Conservation (phyloP, 257 asterid species). For the Salvia rosmarinus region DNA sequence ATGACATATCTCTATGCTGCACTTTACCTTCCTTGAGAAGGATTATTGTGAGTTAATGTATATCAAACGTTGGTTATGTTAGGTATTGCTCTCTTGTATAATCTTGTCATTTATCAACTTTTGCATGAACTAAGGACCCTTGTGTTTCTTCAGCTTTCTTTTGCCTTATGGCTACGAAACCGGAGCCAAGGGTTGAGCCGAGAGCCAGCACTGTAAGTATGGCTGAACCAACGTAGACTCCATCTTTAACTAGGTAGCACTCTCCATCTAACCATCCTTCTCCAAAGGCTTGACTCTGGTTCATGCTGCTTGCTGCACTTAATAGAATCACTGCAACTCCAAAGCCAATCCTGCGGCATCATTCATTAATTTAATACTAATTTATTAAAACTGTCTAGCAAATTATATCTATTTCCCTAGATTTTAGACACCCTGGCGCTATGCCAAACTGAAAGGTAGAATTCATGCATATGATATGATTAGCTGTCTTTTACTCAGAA, state of each 20-base stretch:
- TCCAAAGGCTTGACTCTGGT: constrained; percentile 55
- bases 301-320: constrained; percentile 76
- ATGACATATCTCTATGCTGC: neutral
- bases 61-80: neutral
- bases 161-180: constrained; percentile 30
- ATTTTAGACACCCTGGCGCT: neutral
- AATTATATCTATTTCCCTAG: neutral
- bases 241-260: constrained; percentile 79
- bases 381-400: neutral
- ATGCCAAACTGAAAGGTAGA: neutral
- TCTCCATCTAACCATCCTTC: constrained; percentile 90
- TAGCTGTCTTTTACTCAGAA: neutral
- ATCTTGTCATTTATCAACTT: constrained; percentile 33
- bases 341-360: constrained; percentile 65
- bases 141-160: constrained; percentile 46
- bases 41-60: neutral
- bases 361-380: neutral
- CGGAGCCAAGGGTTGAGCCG: constrained; percentile 52
- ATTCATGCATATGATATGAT: neutral
- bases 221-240: constrained; percentile 63
- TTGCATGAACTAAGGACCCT: constrained; percentile 45
- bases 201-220: constrained; percentile 50
- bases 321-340: constrained; percentile 55
- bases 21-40: neutral
- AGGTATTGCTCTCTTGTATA: constrained; percentile 3